These are phyloP conservation scores for Trichoderma orchidacearum DNA, from an alignment of 495 filamentous ascomycete genomes.

Conservation along the genomic window DNA sequence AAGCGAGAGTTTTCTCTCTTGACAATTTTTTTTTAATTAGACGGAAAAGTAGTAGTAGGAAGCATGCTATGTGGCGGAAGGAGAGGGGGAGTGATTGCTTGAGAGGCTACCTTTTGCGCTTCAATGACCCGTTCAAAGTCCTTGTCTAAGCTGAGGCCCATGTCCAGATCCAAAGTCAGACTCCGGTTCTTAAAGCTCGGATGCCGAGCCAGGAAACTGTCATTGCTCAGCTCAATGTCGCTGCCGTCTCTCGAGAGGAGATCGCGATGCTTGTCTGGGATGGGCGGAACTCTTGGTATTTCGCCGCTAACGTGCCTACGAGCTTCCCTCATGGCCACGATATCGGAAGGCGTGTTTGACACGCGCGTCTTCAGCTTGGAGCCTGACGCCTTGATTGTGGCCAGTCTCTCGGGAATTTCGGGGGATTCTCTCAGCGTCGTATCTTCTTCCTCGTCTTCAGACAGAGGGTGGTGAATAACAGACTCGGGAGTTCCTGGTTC, in stretches of 20 bases:
- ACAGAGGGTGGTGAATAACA: conserved; percentile 70
- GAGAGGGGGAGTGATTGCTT: conserved; percentile 20
- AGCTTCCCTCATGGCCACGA: conserved; percentile 75
- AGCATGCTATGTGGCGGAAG: conserved; percentile 7
- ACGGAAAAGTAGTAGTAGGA: not conserved
- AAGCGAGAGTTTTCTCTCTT: conserved; percentile 12
- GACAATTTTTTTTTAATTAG: conserved; percentile 5
- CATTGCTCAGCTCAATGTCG: conserved; percentile 4
- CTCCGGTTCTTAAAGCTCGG: conserved; percentile 45
- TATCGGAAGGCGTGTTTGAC: conserved; percentile 73
- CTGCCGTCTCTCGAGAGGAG: conserved; percentile 28
- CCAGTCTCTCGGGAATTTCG: conserved; percentile 64
- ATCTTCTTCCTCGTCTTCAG: conserved; percentile 26
- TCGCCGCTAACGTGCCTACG: conserved; percentile 72
- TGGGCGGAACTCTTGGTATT: conserved; percentile 43
- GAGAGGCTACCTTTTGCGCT: conserved; percentile 89
- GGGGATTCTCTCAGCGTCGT: conserved; percentile 31
- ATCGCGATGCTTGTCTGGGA: conserved; percentile 44
- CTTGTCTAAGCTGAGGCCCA: conserved; percentile 73
- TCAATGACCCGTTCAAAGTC: conserved; percentile 96
- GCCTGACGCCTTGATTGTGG: conserved; percentile 83
- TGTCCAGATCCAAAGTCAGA: conserved; percentile 59
- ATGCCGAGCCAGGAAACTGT: conserved; percentile 32
- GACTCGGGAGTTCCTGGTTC: conserved; percentile 80
- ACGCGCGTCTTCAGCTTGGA: conserved; percentile 81